Evolutionary conservation across 192 early-diverging fungal species (phyloP).

Genomic region (Geranomyces variabilis): DNA sequence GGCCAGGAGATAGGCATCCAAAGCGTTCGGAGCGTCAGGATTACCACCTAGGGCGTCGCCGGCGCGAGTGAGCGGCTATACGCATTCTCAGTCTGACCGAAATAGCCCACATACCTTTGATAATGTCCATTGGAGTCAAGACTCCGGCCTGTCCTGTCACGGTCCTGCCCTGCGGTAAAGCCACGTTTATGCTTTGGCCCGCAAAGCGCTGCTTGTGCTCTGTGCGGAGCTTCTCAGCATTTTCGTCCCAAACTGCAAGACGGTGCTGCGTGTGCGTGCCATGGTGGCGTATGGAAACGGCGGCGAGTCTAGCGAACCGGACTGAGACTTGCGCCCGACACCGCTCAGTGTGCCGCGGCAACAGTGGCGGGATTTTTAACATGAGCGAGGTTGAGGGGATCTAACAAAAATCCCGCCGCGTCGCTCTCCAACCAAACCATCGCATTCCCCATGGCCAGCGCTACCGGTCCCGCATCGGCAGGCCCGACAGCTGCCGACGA

Average conservation of each 20-base stretch:
- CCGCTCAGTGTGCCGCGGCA: too few species aligned
- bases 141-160: constrained; percentile 13
- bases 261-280: constrained; percentile 8
- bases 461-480: too few species aligned
- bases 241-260: constrained; percentile 15
- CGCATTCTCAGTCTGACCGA: too few species aligned
- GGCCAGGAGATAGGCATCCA: constrained; percentile 10
- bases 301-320: too few species aligned
- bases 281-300: not conserved
- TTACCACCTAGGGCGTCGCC: too few species aligned
- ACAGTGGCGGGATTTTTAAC: too few species aligned
- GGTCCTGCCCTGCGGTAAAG: not conserved
- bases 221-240: constrained; percentile 6
- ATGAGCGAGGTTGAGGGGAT: too few species aligned
- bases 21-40: too few species aligned
- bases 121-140: constrained; percentile 4
- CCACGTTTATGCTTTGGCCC: not conserved
- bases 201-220: not conserved
- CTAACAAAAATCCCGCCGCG: too few species aligned
- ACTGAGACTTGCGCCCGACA: too few species aligned
- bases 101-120: constrained; percentile 24
- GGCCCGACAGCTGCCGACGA: not conserved
- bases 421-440: too few species aligned
- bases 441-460: too few species aligned
- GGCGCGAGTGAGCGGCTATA: not conserved